Base-by-base conservation (phyloP, 371 early-diverging fungal species). In the Homolaphlyctis polyrhiza region DNA sequence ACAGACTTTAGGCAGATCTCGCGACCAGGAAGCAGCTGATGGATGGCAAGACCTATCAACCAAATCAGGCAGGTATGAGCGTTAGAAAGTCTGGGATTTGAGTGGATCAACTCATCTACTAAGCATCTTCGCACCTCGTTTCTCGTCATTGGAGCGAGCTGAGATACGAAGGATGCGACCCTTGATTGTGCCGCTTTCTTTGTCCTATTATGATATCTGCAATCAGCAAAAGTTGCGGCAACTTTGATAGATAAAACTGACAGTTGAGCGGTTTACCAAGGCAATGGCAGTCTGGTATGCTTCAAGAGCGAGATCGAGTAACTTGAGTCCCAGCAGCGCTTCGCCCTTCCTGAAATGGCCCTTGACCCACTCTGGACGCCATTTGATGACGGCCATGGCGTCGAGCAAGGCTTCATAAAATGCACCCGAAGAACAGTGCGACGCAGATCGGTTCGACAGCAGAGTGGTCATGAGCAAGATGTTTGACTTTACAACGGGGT, bases 281-380 rank as follows among this genome's bases (percentile, higher is more conserved):
- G 69, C 71, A 25, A 81, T 68, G 0, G 90, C 87, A 1, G 47
- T 66, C 66, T 83, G 68, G 62, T 85, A 89, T 55, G 68, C 68
- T 28, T 76, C 72, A 49, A 89, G 73, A 14, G 91, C 89, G 39
- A 85, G 79, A 35, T 84, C 80, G 66, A 76, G 83, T 32, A 75
- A 68, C 0, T 68, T 66, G 50, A 84, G 67, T 34, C 81, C 81
- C 52, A 80, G 61, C n/a, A 86, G 68, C 1, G 87, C 88, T 66
- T 91, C 91, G 18, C 78, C 93, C 39, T 77, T 71, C 30, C 91
- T 77, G 71, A 83, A 93, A 66, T 90, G 82, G 13, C 89, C 90
- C 86, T 91, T 91, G 51, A 87, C 78, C 91, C 91, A 91, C n/a
- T 74, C 66, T 2, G 86, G 85, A 32, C 86, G 77, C 61, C 87